Evolutionary conservation across 805 yeast species (phyloP).

Genomic region (Starmerella apicola): DNA sequence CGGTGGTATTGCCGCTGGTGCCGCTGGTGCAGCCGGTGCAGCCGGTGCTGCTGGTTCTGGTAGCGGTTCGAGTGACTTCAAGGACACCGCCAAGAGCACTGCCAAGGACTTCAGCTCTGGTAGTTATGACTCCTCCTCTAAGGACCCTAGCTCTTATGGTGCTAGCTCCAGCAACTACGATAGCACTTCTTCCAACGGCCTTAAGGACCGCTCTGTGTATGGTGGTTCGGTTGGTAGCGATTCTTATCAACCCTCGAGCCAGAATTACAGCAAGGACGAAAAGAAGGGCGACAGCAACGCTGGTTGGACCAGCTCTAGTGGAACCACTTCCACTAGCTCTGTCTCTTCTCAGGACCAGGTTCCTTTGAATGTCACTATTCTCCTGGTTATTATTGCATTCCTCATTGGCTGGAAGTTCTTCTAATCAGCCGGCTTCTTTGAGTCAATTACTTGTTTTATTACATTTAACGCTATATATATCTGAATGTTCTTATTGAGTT

Average conservation of each 20-base stretch:
- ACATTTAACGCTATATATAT: too few relatives aligned
- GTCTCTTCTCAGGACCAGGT: constrained; percentile 27
- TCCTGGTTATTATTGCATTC: constrained; percentile 44
- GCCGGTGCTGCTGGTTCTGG: not conserved
- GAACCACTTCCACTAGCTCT: constrained; percentile 9
- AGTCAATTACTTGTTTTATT: too few relatives aligned
- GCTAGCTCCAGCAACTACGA: not conserved
- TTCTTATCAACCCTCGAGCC: too few relatives aligned
- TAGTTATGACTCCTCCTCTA: too few relatives aligned
- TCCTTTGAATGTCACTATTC: constrained; percentile 42
- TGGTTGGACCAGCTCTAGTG: constrained; percentile 7
- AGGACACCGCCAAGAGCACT: not conserved
- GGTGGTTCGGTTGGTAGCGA: too few relatives aligned
- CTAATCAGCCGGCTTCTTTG: too few relatives aligned
- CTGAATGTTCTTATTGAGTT: too few relatives aligned
- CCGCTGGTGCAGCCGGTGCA: not conserved
- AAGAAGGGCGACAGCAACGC: not conserved
- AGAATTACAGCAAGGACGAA: too few relatives aligned
- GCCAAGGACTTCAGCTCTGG: not conserved
- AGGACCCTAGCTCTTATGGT: too few relatives aligned
- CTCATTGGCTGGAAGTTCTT: constrained; percentile 62
- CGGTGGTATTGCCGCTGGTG: too few relatives aligned
- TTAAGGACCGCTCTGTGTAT: too few relatives aligned
- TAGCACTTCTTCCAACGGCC: not conserved
- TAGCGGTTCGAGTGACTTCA: not conserved